Base-by-base conservation (phyloP, 2,329 filamentous ascomycete genomes). In the Ophiostoma angusticollis region DNA sequence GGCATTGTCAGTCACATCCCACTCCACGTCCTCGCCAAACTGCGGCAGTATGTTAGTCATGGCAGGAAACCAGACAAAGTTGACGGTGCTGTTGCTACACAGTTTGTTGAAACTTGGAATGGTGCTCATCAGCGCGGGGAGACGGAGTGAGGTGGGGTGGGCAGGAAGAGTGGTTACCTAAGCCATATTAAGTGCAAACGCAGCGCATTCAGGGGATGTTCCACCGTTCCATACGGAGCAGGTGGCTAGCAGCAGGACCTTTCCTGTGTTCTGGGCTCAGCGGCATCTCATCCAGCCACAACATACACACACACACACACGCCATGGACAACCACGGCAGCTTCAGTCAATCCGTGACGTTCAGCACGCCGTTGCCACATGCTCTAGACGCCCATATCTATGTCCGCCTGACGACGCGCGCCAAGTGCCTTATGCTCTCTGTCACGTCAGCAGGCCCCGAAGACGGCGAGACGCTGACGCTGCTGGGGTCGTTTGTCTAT, bases 401-500 rank as follows among this genome's bases (percentile, higher is more conserved):
- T 54, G 53, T 78, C 25, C 72, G 72, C 31, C 55, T 81, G 35
- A 74, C 70, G 13, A 64, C 71, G 40, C 70, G 70, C 43, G 59
- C 67, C 28, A 77, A 72, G 49, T 70, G 67, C 22, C 58, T 78
- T 40, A 56, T 75, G 39, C 55, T 80, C n/a, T 74, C 75, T 51
- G 59, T 80, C 32, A 74, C 74, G 1, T 79, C 76, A 0, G 64
- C 69, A 4, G 55, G 67, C 19, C n/a, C 37, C 9, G 32, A 27
- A 3, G 43, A 40, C 9, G 41, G 32, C 40, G 72, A 72, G 37
- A 54, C 59, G 8, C 55, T 66, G 7, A 63, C 71, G 29, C 63
- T 71, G 35, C 70, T 96, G 59, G 89, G 91, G 3, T 94, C 85
- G 35, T 89, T 96, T 54, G 84, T 96, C 32, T 96, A 94, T 56